These are phyloP conservation scores for Metroxylon sagu DNA, from an alignment of 176 grass and related monocot genomes.

Conservation along the genomic window DNA sequence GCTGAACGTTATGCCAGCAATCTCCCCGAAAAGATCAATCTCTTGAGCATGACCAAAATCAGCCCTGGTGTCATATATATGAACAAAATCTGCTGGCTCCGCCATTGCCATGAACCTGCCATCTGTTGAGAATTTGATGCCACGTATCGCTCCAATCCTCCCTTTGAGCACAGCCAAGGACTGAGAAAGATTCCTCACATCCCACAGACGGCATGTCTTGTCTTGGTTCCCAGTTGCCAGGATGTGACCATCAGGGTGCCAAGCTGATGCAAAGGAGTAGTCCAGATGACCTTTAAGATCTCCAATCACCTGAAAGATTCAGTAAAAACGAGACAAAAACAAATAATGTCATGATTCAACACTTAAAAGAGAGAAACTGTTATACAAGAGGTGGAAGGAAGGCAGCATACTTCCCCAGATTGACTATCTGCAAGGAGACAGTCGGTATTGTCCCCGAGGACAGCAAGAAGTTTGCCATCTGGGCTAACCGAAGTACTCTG, in stretches of 20 bases:
- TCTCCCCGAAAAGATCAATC: slow-evolving; percentile 4
- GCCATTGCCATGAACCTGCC: slow-evolving; percentile 8
- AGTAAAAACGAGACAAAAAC: too few species aligned
- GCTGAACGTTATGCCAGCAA: slow-evolving; percentile 3
- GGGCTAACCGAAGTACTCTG: slow-evolving; percentile 50
- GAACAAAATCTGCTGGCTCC: slow-evolving; percentile 12
- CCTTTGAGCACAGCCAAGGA: slow-evolving; percentile 11
- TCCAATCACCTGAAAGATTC: background rate
- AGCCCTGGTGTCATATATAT: background rate
- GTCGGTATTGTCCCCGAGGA: slow-evolving; percentile 58
- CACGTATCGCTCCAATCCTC: slow-evolving; percentile 5
- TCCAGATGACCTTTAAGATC: background rate
- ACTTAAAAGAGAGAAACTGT: too few species aligned
- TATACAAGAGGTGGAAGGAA: too few species aligned
- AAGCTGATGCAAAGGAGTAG: slow-evolving; percentile 17
- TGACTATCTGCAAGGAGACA: slow-evolving; percentile 54
- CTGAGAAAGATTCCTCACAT: slow-evolving; percentile 1
- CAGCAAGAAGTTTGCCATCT: slow-evolving; percentile 55
- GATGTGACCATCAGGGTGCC: slow-evolving; percentile 10
- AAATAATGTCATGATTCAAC: too few species aligned
- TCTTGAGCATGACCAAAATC: background rate
- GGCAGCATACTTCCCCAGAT: slow-evolving; percentile 43
- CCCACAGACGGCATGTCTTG: slow-evolving; percentile 10
- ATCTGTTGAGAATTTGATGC: slow-evolving; percentile 2
- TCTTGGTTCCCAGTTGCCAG: slow-evolving; percentile 15